Percentiles rank a stretch among this genome's conserved stretches.
phyloP scores from a whole-genome alignment of 805 yeast genomes.

The Saccharomycopsis fibuligera region DNA sequence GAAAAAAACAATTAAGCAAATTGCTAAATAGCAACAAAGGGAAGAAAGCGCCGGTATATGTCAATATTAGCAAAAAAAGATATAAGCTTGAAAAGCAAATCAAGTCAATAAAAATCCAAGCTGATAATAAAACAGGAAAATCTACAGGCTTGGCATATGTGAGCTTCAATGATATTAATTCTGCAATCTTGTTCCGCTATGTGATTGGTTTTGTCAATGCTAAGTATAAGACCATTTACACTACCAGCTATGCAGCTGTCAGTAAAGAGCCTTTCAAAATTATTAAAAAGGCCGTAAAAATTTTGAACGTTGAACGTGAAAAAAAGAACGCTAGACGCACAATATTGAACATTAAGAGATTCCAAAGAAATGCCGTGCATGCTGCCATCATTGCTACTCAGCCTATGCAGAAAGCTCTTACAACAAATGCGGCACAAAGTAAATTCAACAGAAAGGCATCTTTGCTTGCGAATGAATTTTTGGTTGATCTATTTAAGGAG shows the following conservation, averaged over 20 bases:
- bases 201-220: neutral
- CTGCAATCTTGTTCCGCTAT: neutral
- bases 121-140: neutral
- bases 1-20: too few relatives aligned
- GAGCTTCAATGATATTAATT: slow-evolving; percentile 1
- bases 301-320: neutral
- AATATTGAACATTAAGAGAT: neutral
- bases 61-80: neutral
- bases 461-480: neutral
- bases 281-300: neutral
- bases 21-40: too few relatives aligned
- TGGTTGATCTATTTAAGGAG: neutral
- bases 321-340: neutral
- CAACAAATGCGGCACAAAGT: neutral
- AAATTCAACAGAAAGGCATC: neutral
- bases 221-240: too few relatives aligned
- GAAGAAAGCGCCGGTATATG: neutral
- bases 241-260: neutral
- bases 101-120: neutral
- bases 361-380: too few relatives aligned
- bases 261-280: neutral
- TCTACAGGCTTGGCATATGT: slow-evolving; percentile 3
- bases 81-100: neutral
- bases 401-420: neutral
- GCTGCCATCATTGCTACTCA: too few relatives aligned